Base-by-base conservation (phyloP, 768 basidiomycete genomes). In the Pholiota conissans region DNA sequence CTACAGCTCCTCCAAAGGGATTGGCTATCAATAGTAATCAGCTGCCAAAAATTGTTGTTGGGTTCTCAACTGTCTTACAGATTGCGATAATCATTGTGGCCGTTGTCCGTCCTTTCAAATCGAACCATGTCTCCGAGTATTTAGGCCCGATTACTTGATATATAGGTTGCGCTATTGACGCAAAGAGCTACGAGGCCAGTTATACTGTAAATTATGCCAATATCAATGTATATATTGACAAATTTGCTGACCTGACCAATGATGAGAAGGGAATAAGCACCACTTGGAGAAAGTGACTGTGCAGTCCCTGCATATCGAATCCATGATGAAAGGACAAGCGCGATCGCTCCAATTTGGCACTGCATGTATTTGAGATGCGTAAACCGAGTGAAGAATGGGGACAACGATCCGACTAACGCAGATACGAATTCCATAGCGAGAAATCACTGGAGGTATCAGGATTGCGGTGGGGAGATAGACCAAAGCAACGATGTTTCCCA, bases 61-160 rank as follows among this genome's bases (percentile, higher is more conserved):
- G n/a, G 14, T n/a, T 32, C 39, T 35, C 22, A 18, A 20, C 37
- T 52, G 10, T 49, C 70, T 54, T 55, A 82, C 84, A 74, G 42
- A 85, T 81, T 6, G 81, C 78, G 28, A 83, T 64, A 18, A 82
- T 66, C 82, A 83, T 85, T 1, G 81, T 94, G 11, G 90, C 90
- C 0, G 91, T 93, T 2, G 89, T 92, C 39, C 92, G 79, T 13
- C 87, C 84, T 57, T 81, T 76, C 47, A 92, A 71, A 59, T 89
- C 84, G 64, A 94, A 94, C 92, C 92, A 94, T 29, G 73, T 82
- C 67, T 94, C 89, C 0, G 91, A 92, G 70, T 88, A 94, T 52
- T 83, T 86, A 1, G 92, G 90, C 5, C 88, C 89, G 8, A 93
- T 73, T 24, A 93, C 81, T 71, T 91, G 90, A 69, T 84, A 93